Evolutionary conservation across 1,284 basidiomycete genomes (phyloP).

Genomic region (Volvariella surrecta): DNA sequence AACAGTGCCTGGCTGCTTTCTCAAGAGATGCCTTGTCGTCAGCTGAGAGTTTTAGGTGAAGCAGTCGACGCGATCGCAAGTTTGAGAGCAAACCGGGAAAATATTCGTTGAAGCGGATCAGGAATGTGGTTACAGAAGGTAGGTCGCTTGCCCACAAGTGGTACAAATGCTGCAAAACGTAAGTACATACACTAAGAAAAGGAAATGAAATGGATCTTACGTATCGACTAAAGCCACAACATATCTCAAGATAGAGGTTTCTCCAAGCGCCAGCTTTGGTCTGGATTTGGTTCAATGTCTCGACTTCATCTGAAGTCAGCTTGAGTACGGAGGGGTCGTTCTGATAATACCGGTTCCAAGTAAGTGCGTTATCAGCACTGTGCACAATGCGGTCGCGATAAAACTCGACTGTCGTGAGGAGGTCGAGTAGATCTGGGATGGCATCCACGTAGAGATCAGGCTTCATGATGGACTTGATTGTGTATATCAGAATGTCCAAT

Average conservation of each 20-base stretch:
- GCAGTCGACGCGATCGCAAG: background rate
- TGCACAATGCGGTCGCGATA: constrained; percentile 24
- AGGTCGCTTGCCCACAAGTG: constrained; percentile 23
- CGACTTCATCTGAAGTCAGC: constrained; percentile 14
- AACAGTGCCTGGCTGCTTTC: background rate
- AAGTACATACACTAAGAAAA: constrained; percentile 6
- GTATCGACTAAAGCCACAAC: constrained; percentile 15
- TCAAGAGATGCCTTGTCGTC: background rate
- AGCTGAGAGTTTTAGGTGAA: background rate
- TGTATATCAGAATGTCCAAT: constrained; percentile 26
- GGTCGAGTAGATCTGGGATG: constrained; percentile 31
- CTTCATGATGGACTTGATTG: constrained; percentile 27
- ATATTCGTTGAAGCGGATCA: constrained; percentile 31
- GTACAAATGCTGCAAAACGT: constrained; percentile 26
- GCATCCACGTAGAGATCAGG: constrained; percentile 24
- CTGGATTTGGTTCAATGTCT: constrained; percentile 9
- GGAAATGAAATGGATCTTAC: background rate
- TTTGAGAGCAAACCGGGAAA: constrained; percentile 22
- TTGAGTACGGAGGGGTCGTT: constrained; percentile 8
- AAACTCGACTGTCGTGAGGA: constrained; percentile 31
- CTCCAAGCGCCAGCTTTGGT: constrained; percentile 15
- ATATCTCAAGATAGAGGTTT: constrained; percentile 24
- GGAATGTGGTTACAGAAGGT: constrained; percentile 22
- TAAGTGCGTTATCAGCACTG: constrained; percentile 21
- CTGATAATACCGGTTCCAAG: constrained; percentile 24